A percentile compares a stretch with the other conserved stretches of the same genome.
Conservation (phyloP, 345 rosid genomes). For the Eucalyptus sideroxylon region DNA sequence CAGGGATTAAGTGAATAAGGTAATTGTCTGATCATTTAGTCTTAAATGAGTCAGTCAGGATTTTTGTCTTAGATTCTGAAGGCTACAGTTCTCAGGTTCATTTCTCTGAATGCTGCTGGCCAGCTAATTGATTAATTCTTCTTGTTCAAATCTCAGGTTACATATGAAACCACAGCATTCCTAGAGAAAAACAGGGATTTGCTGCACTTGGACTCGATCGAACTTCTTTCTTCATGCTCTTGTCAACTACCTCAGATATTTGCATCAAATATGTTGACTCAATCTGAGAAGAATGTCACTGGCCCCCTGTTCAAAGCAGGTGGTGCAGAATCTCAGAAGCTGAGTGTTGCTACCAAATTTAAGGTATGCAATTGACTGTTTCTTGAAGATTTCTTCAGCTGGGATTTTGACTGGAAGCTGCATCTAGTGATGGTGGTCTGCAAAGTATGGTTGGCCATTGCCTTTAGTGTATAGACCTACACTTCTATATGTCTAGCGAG, state of each 20-base stretch:
- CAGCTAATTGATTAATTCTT: background rate
- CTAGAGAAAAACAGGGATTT: constrained; percentile 97
- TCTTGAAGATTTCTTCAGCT: background rate
- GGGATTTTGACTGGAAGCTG: background rate
- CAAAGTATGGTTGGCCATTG: background rate
- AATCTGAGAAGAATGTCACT: constrained; percentile 60
- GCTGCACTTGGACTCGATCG: constrained; percentile 84
- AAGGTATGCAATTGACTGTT: constrained; percentile 39
- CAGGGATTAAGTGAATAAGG: background rate
- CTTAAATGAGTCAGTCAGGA: background rate
- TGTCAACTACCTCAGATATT: constrained; percentile 82
- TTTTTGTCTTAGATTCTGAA: background rate
- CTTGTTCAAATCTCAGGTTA: constrained; percentile 46
- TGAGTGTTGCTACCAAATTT: constrained; percentile 87
- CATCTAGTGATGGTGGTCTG: background rate
- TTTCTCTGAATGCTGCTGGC: background rate
- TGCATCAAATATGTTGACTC: constrained; percentile 82
- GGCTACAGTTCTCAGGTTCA: background rate
- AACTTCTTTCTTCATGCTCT: constrained; percentile 82
- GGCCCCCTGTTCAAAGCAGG: constrained; percentile 90
- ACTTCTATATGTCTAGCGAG: background rate
- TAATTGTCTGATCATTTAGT: background rate
- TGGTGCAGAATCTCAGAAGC: constrained; percentile 94
- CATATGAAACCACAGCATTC: constrained; percentile 88
- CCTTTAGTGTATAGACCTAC: background rate